Evolutionary conservation across 495 filamentous ascomycete species (phyloP).

Genomic region (Penicillium angulare): DNA sequence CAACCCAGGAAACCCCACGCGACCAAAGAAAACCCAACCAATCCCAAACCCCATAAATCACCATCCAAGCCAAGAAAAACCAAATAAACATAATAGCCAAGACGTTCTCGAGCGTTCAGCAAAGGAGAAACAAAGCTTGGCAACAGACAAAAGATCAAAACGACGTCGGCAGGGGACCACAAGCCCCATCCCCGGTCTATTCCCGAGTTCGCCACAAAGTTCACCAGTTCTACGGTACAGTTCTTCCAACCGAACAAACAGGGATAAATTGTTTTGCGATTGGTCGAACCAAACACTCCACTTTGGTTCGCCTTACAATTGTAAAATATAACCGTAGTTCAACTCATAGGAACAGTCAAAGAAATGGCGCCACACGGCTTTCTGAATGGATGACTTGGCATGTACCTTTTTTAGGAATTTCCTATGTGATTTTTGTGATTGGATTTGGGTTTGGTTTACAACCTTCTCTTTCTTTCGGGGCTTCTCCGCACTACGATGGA

Average conservation of each 20-base stretch:
- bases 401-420: conserved; percentile 3
- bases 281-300: not conserved
- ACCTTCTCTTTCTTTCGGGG: not conserved
- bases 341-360: not conserved
- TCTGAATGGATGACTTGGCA: conserved; percentile 2
- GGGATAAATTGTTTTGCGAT: conserved; percentile 8
- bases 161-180: too few relatives aligned
- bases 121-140: too few relatives aligned
- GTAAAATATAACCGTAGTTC: not conserved
- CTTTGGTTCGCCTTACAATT: not conserved
- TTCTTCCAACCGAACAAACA: not conserved
- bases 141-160: too few relatives aligned
- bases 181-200: too few relatives aligned
- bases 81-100: too few relatives aligned
- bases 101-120: too few relatives aligned
- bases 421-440: not conserved
- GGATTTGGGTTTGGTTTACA: too few relatives aligned
- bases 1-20: too few relatives aligned
- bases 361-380: not conserved
- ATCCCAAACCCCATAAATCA: too few relatives aligned
- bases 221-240: not conserved
- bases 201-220: not conserved
- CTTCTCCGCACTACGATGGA: not conserved
- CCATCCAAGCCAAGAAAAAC: too few relatives aligned
- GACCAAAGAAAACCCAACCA: too few relatives aligned